Base-by-base conservation (phyloP, 805 yeast species). In the Yarrowia alimentaria region DNA sequence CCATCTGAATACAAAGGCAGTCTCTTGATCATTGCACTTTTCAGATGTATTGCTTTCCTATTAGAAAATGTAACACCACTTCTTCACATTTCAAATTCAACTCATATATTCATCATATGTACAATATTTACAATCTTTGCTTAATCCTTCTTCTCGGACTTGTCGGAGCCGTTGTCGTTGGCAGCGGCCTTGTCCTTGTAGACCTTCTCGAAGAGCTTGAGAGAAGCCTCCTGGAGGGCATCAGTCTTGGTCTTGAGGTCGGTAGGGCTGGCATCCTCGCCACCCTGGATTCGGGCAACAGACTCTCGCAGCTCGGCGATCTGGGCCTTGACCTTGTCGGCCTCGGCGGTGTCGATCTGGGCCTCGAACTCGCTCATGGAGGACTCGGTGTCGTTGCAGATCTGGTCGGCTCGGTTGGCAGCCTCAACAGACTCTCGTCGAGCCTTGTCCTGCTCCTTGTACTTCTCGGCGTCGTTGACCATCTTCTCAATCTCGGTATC, bases 391-490 rank as follows among this genome's bases (percentile, higher is more conserved):
- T 93, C 99, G 61, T 84, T 82, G 69, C 83, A 79, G 68, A 83
- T 79, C 68, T 79, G 80, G 70, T 83, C 90, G 60, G 88, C 86
- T 65, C 83, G 85, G 82, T 83, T 87, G 61, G 94, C 94, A 59
- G 74, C 68, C 73, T 86, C 94, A 65, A 90, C 82, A 54, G 89
- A 73, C 73, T 82, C 88, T 68, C 83, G 84, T 70, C 84, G 82
- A 56, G 85, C 86, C 75, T 84, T 81, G 75, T 89, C 97, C 61
- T 85, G 79, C 68, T 85, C 89, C 63, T 88, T 85, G 74, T 74
- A 83, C 71, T 83, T 83, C 75, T 87, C 94, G 63, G 96, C 94
- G 62, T 86, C 95, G 70, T 76, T 80, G 55, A 89, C 91, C 87
- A 90, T 82, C 70, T 83, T 79, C 71, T 88, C 95, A 66, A 89